Conservation (phyloP, 208 protist genomes). For the Leishmania arabica region DNA sequence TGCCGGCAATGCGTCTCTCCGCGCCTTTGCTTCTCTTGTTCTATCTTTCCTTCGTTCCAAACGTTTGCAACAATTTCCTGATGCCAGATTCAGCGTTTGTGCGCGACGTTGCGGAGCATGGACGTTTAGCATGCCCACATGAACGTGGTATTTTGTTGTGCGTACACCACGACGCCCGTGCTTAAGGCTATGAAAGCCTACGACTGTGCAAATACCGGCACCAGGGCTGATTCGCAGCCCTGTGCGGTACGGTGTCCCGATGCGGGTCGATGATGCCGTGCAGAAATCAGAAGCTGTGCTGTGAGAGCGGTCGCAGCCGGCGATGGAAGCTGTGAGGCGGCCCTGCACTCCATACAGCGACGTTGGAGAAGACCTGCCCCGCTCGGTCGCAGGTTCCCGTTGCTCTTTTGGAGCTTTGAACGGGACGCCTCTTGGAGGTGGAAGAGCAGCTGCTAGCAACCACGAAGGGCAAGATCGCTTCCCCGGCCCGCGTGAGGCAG, state of each 20-base stretch:
- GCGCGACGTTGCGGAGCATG: conserved; percentile 3
- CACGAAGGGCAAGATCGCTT: conserved; percentile 1
- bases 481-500: not conserved
- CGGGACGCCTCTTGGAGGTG: conserved; percentile 2
- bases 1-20: not conserved
- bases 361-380: conserved; percentile 3
- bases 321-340: not conserved
- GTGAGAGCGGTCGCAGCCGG: not conserved
- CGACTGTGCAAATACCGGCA: conserved; percentile 3
- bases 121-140: conserved; percentile 13
- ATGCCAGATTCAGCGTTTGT: not conserved
- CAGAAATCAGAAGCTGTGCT: not conserved
- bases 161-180: conserved; percentile 13
- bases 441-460: not conserved
- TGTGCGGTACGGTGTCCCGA: conserved; percentile 6
- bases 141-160: conserved; percentile 14
- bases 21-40: not conserved
- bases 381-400: conserved; percentile 2
- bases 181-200: not conserved
- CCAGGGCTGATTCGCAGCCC: not conserved
- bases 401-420: conserved; percentile 4
- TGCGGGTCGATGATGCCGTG: conserved; percentile 5
- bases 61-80: not conserved
- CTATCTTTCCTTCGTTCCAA: not conserved
- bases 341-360: not conserved